Conservation (phyloP, 2,329 filamentous ascomycete genomes). For the Colletotrichum chrysophilum region DNA sequence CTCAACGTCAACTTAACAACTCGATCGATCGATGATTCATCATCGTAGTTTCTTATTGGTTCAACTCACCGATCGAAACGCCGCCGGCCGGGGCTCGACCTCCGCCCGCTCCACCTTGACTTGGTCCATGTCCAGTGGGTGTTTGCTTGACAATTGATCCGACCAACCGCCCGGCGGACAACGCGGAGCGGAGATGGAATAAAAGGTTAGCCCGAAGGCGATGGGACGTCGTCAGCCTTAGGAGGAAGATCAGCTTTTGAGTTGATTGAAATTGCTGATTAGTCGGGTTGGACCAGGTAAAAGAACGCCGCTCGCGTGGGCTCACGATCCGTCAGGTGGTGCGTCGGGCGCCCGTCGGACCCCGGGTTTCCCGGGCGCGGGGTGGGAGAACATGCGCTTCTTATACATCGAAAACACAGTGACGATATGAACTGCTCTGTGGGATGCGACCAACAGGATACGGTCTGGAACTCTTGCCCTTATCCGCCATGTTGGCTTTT, state of each 20-base stretch:
- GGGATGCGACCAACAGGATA: background rate
- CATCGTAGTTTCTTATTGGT: background rate
- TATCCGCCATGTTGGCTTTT: background rate
- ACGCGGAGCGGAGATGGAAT: background rate
- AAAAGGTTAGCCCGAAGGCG: background rate
- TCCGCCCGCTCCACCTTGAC: background rate
- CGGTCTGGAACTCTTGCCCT: background rate
- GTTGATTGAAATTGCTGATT: background rate
- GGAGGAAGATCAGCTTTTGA: background rate
- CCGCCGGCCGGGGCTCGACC: background rate
- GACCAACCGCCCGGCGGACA: background rate
- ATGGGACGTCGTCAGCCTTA: background rate
- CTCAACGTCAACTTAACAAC: background rate
- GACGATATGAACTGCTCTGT: background rate
- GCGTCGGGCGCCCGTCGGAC: background rate
- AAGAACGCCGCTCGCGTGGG: background rate
- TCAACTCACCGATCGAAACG: background rate
- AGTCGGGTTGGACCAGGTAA: background rate
- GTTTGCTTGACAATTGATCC: background rate
- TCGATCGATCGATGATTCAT: background rate
- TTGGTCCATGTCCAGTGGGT: background rate
- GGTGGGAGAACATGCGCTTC: background rate
- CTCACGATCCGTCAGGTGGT: background rate
- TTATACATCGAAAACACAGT: background rate
- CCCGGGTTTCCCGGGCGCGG: background rate